These are phyloP conservation scores for Phanerochaete carnosa DNA, from an alignment of 768 basidiomycete species.

Conservation along the genomic window DNA sequence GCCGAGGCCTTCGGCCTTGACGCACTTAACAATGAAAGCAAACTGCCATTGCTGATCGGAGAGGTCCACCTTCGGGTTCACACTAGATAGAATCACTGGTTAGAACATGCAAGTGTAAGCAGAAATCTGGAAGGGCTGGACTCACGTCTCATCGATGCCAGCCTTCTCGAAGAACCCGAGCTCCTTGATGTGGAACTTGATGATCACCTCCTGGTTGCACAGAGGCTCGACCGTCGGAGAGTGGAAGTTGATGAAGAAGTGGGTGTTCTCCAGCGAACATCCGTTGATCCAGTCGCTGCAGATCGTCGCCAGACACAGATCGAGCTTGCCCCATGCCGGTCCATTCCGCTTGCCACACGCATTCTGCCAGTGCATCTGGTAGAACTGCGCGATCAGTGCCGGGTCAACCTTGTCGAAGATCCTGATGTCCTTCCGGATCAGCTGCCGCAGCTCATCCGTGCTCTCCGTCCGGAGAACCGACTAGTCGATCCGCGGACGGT, in stretches of 20 bases:
- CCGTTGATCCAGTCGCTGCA: conserved; percentile 25
- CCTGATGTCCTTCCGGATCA: not conserved
- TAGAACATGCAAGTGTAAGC: not conserved
- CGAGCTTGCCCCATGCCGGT: conserved; percentile 36
- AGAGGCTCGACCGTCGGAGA: conserved; percentile 10
- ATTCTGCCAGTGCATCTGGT: conserved; percentile 9
- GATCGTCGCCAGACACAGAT: conserved; percentile 24
- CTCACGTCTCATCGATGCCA: not conserved
- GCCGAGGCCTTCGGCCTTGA: conserved; percentile 7
- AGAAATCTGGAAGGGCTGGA: not conserved
- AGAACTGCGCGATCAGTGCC: not conserved
- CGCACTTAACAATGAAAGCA: conserved; percentile 16
- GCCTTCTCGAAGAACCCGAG: conserved; percentile 5
- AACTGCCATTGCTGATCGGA: conserved; percentile 13
- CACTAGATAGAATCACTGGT: not conserved
- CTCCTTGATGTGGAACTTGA: conserved; percentile 9
- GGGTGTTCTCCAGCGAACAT: not conserved
- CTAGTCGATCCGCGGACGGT: conserved; percentile 16
- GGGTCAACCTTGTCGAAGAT: not conserved
- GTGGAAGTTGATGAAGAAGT: conserved; percentile 20
- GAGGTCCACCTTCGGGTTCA: not conserved
- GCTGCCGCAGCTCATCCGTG: conserved; percentile 9
- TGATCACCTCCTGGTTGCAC: conserved; percentile 4
- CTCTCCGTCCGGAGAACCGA: conserved; percentile 9
- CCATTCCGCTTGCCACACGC: conserved; percentile 50